These are phyloP conservation scores for Hypocreales sp. DNA, from an alignment of 2,329 filamentous ascomycete genomes.

Conservation along the genomic window DNA sequence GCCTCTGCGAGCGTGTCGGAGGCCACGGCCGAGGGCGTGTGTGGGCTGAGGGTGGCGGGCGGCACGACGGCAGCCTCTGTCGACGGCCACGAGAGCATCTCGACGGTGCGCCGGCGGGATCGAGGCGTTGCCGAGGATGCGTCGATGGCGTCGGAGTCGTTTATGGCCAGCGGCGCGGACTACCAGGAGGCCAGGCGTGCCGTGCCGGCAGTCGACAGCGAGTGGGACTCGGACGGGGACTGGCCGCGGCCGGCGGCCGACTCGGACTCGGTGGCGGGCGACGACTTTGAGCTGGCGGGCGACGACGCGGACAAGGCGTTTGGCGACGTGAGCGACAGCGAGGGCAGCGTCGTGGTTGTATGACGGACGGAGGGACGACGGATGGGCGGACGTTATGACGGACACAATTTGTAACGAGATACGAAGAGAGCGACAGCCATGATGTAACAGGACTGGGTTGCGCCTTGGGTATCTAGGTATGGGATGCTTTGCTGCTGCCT, in stretches of 20 bases:
- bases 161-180: constrained; percentile 14
- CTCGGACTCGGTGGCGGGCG: background rate
- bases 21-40: constrained; percentile 20
- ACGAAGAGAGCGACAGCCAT: too few relatives aligned
- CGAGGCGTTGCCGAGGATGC: constrained; percentile 18
- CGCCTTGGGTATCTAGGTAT: too few relatives aligned
- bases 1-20: constrained; percentile 16
- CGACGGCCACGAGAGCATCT: constrained; percentile 23
- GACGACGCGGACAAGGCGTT: constrained; percentile 1
- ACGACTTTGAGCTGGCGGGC: background rate
- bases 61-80: constrained; percentile 18
- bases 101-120: constrained; percentile 16
- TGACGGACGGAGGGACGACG: too few relatives aligned
- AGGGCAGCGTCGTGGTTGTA: constrained; percentile 4
- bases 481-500: too few relatives aligned
- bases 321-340: constrained; percentile 5
- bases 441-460: too few relatives aligned
- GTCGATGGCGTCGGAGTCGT: constrained; percentile 19
- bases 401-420: too few relatives aligned
- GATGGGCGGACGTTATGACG: too few relatives aligned
- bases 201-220: constrained; percentile 12
- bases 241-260: background rate
- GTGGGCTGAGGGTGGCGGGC: constrained; percentile 15
- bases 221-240: constrained; percentile 4
- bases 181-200: constrained; percentile 18